A percentile compares a stretch with the other conserved stretches of the same genome.
These are phyloP conservation scores for Thermothelomyces thermophilus DNA, from an alignment of 2,329 filamentous ascomycete genomes.

Conservation along the genomic window DNA sequence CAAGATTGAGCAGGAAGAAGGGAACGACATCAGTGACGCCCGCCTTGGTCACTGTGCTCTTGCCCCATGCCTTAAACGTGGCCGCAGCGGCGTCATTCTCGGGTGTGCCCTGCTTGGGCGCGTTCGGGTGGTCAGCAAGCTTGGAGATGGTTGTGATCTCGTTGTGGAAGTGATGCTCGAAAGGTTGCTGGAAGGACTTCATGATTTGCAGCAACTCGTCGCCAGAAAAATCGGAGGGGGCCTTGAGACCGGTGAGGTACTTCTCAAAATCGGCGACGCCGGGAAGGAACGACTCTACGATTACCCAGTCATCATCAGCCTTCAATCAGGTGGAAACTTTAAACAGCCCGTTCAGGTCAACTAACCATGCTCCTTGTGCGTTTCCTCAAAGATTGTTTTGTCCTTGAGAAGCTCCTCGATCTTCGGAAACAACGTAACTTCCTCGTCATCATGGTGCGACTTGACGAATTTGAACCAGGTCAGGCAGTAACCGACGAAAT, in stretches of 20 bases:
- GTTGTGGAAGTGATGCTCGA: constrained; percentile 49
- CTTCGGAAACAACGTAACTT: constrained; percentile 48
- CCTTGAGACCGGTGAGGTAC: constrained; percentile 41
- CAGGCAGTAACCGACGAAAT: constrained; percentile 52
- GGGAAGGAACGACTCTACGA: constrained; percentile 41
- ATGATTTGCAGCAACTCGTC: constrained; percentile 43
- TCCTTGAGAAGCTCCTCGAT: constrained; percentile 46
- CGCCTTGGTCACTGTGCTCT: constrained; percentile 56
- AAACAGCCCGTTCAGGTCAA: background rate
- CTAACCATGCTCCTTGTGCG: constrained; percentile 50
- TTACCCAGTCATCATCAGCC: background rate
- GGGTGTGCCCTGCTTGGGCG: constrained; percentile 40
- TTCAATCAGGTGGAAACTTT: too few species aligned
- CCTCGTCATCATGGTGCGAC: constrained; percentile 56
- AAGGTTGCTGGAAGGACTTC: constrained; percentile 43
- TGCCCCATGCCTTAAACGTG: constrained; percentile 56
- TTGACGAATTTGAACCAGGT: constrained; percentile 54
- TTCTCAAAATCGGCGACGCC: constrained; percentile 46
- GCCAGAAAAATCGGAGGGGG: constrained; percentile 38
- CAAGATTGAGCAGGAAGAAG: constrained; percentile 59
- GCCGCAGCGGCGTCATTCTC: constrained; percentile 40
- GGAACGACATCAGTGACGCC: constrained; percentile 54
- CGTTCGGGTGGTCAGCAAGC: constrained; percentile 44
- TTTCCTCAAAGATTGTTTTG: constrained; percentile 45
- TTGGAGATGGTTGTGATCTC: constrained; percentile 47